A percentile compares a stretch with the other conserved stretches of the same genome.
Conservation (phyloP, 306 rosid species). For the Cicer arietinum region DNA sequence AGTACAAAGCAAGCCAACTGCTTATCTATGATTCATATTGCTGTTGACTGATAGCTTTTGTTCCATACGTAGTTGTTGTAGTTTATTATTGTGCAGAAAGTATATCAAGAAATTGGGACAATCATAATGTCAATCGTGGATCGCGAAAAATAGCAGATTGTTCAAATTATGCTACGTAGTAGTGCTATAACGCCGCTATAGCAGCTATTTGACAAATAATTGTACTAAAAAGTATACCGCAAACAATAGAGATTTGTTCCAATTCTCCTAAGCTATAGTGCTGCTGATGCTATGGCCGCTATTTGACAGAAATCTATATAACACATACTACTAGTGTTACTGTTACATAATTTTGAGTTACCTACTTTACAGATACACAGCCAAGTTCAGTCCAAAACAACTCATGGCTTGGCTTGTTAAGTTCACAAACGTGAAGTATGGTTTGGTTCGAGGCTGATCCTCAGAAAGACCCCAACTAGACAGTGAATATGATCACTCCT, state of each 20-base stretch:
- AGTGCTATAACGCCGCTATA: too few relatives aligned
- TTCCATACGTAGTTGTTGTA: background rate
- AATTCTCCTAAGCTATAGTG: too few relatives aligned
- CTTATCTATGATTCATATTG: slow-evolving; percentile 1
- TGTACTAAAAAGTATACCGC: too few relatives aligned
- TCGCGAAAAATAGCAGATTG: too few relatives aligned
- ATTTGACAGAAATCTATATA: too few relatives aligned
- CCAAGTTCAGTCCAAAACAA: background rate
- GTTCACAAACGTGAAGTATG: slow-evolving; percentile 7
- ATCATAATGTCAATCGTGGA: background rate
- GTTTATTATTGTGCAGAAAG: background rate
- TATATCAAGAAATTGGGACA: background rate
- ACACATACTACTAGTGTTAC: too few relatives aligned
- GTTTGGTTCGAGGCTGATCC: slow-evolving; percentile 32
- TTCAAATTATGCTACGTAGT: too few relatives aligned
- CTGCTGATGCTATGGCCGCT: too few relatives aligned
- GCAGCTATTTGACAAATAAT: too few relatives aligned
- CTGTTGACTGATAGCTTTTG: background rate
- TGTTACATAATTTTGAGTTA: background rate
- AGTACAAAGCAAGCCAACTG: slow-evolving; percentile 13
- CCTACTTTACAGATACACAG: background rate
- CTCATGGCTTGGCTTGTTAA: slow-evolving; percentile 16
- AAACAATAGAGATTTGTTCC: too few relatives aligned
- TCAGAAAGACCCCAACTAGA: slow-evolving; percentile 3
- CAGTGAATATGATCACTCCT: background rate